Percentiles rank a stretch among this genome's conserved stretches.
Conservation (phyloP, 768 basidiomycete genomes). For the Lentinula raphanica region DNA sequence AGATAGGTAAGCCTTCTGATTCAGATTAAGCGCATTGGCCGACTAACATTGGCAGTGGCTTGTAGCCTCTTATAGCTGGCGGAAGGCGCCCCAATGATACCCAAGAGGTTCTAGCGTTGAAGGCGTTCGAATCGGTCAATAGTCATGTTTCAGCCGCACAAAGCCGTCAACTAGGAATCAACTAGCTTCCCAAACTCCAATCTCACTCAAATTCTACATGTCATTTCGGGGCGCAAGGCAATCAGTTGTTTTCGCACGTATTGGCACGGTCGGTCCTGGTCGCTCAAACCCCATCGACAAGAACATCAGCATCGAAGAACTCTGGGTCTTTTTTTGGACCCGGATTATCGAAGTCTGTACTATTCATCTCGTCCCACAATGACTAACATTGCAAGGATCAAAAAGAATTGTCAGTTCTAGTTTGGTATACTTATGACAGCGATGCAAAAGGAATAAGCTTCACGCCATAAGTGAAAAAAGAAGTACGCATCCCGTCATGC, state of each 20-base stretch:
- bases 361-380: not conserved
- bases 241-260: not conserved
- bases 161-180: not conserved
- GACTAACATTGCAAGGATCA: not conserved
- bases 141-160: not conserved
- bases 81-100: not conserved
- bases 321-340: not conserved
- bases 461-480: not conserved
- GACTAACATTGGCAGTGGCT: not conserved
- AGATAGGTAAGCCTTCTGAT: not conserved
- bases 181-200: too few relatives aligned
- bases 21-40: not conserved
- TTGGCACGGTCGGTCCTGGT: too few relatives aligned
- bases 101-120: not conserved
- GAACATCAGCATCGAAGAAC: not conserved
- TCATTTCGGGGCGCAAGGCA: not conserved
- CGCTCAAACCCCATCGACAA: not conserved
- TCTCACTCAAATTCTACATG: not conserved
- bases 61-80: not conserved
- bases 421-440: slow-evolving; percentile 1
- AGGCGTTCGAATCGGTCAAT: not conserved
- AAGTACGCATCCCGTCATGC: slow-evolving; percentile 4
- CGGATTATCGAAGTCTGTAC: not conserved
- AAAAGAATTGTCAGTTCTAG: not conserved
- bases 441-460: slow-evolving; percentile 4